phyloP scores from a whole-genome alignment of 1,284 basidiomycete species.

The Apiotrichum sp. region DNA sequence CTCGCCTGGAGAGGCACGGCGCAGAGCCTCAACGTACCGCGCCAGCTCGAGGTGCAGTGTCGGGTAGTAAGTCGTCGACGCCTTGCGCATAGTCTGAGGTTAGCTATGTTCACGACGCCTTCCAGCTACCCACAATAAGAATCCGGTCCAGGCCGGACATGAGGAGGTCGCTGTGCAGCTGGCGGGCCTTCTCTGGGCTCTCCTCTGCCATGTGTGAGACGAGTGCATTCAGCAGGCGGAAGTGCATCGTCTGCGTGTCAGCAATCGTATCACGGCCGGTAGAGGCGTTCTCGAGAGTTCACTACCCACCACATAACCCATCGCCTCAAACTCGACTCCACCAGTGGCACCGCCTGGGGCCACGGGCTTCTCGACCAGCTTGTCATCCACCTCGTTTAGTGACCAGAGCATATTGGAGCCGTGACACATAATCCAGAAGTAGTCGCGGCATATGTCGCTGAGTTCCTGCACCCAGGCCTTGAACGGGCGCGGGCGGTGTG shows the following conservation, averaged over 20 bases:
- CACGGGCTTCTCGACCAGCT: conserved; percentile 76
- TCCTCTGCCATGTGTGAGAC: conserved; percentile 59
- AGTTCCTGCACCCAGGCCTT: conserved; percentile 87
- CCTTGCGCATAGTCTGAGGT: conserved; percentile 77
- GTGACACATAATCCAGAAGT: conserved; percentile 98
- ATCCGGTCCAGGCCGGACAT: conserved; percentile 70
- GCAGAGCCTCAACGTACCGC: conserved; percentile 65
- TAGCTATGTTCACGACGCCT: not conserved
- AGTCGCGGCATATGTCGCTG: conserved; percentile 83
- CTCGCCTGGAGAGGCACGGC: conserved; percentile 23
- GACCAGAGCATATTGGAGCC: conserved; percentile 86
- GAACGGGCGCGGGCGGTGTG: conserved; percentile 78
- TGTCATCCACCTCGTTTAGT: conserved; percentile 71
- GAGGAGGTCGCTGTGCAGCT: conserved; percentile 78
- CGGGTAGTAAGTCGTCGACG: conserved; percentile 86
- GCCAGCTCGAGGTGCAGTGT: conserved; percentile 84
- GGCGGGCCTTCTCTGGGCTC: conserved; percentile 59
- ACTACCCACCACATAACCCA: conserved; percentile 76
- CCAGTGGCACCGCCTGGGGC: conserved; percentile 98
- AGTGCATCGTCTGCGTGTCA: conserved; percentile 65
- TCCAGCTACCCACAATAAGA: conserved; percentile 37
- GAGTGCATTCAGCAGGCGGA: conserved; percentile 73
- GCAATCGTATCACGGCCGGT: too few species aligned
- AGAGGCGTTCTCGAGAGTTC: not conserved
- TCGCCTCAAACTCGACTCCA: conserved; percentile 95